A percentile compares a stretch with the other conserved stretches of the same genome.
phyloP scores from a whole-genome alignment of 495 filamentous ascomycete species.

The Xylaria venustula region DNA sequence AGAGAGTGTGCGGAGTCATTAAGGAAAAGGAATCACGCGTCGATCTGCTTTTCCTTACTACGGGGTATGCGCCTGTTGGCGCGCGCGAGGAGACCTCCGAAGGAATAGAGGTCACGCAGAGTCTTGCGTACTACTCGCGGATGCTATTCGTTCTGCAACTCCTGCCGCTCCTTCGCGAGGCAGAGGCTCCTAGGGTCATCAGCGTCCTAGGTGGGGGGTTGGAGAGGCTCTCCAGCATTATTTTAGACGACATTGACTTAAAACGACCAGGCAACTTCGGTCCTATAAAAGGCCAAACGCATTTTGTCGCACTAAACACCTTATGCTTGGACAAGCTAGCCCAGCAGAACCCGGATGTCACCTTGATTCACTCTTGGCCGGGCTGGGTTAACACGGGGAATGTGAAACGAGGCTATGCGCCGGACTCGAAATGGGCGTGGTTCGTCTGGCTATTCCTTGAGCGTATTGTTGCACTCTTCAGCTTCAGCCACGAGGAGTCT shows the following conservation, averaged over 20 bases:
- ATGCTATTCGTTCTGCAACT: constrained; percentile 31
- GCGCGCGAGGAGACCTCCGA: constrained; percentile 29
- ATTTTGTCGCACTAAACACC: constrained; percentile 19
- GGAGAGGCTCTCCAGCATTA: constrained; percentile 20
- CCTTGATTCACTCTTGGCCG: constrained; percentile 38
- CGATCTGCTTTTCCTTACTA: constrained; percentile 38
- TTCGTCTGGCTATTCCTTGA: constrained; percentile 24
- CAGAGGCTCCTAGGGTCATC: constrained; percentile 31
- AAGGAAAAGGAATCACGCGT: constrained; percentile 27
- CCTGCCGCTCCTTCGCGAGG: constrained; percentile 27
- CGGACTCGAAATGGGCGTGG: constrained; percentile 20
- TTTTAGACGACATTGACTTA: constrained; percentile 35
- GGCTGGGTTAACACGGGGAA: constrained; percentile 39
- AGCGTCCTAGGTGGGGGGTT: constrained; percentile 32
- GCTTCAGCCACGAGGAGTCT: constrained; percentile 25
- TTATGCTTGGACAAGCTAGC: constrained; percentile 28
- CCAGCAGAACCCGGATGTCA: constrained; percentile 30
- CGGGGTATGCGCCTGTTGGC: constrained; percentile 38
- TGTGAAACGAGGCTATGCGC: constrained; percentile 25
- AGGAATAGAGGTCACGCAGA: constrained; percentile 25
- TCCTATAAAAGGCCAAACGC: constrained; percentile 16
- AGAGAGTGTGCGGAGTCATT: constrained; percentile 32
- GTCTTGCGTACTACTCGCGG: constrained; percentile 37
- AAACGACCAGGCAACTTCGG: constrained; percentile 32
- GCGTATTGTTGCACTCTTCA: constrained; percentile 19